Evolutionary conservation across 306 rosid genomes (phyloP), one percentile per base, ranked within the genome.

Genomic region (Adenanthera pavonina): DNA sequence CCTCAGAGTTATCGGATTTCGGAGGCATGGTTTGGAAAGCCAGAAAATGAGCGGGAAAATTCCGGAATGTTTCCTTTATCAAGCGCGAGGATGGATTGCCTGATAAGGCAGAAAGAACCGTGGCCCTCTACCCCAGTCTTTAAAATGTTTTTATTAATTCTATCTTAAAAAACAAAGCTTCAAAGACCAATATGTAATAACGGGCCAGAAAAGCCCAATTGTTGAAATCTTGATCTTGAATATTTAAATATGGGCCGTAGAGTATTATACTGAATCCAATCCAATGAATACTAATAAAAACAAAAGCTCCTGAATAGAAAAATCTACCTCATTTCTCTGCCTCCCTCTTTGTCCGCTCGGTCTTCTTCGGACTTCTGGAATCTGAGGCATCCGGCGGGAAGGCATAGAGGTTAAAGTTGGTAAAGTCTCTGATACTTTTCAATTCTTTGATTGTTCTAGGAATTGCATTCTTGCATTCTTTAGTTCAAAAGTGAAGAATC

Each of bases 1-100:
- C 93, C 80, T 93, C 97, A 5, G 92, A 85, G 78, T 84, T 89
- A 73, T 93, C 96, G 76, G 94, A 87, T 73, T 93, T 89, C 62
- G 97, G 97, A 83, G 97, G 94, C 98, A 94, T 92, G 65, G 81
- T 75, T 87, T 71, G 85, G 82, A 65, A 35, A 30, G 56, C 43
- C 47, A 54, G 80, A 82, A 86, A 84, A 82, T 85, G 69, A 76
- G 96, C 97, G 98, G 92, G 90, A 94, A 89, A 76, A 65, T 56
- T 81, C 82, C 0, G 57, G 53, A 49, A n/a, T 53, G 67, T 76
- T 19, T 20, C 80, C 47, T 73, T 59, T 33, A 19, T 47, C 44
- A 13, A 47, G 75, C 12, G 65, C 74, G 19, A 73, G 19, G 75
- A 36, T 36, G 12, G 60, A 54, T 17, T 17, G 60, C 60, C 56